These are phyloP conservation scores for Suillus fuscotomentosus DNA, from an alignment of 768 basidiomycete species.

Conservation along the genomic window DNA sequence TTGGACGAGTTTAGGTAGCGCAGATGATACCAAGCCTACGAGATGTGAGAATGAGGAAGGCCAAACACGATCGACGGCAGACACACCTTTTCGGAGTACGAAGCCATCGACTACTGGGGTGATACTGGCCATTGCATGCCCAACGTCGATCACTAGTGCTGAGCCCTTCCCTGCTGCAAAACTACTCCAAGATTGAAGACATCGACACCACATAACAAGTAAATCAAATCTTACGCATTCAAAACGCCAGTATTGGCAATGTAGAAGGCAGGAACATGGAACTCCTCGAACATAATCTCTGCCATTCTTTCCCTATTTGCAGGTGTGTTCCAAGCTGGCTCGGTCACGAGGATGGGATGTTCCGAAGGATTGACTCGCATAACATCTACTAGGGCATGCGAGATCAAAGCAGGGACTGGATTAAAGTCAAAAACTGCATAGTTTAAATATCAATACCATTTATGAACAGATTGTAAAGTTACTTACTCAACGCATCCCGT, in stretches of 20 bases:
- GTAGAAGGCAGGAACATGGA: conserved; percentile 93
- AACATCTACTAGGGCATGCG: conserved; percentile 71
- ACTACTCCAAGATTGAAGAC: conserved; percentile 36
- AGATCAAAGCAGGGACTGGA: conserved; percentile 67
- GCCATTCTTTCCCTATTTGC: conserved; percentile 94
- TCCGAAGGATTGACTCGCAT: conserved; percentile 78
- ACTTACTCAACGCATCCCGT: conserved; percentile 79
- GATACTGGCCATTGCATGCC: conserved; percentile 84
- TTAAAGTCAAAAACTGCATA: conserved; percentile 71
- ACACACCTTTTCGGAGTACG: conserved; percentile 87
- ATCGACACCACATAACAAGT: conserved; percentile 11
- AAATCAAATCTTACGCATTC: conserved; percentile 62
- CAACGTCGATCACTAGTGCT: conserved; percentile 94
- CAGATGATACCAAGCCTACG: conserved; percentile 73
- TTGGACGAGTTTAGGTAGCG: conserved; percentile 77
- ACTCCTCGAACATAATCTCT: conserved; percentile 97
- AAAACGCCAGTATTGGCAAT: conserved; percentile 93
- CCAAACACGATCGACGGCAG: neutral
- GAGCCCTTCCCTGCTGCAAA: conserved; percentile 97
- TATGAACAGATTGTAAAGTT: neutral
- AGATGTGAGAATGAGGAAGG: neutral
- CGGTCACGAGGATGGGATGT: conserved; percentile 91
- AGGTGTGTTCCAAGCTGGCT: conserved; percentile 94
- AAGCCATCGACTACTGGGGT: conserved; percentile 98
- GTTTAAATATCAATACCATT: neutral